These are phyloP conservation scores for Bruguiera hainesii DNA, from an alignment of 441 rosid species.

Conservation along the genomic window DNA sequence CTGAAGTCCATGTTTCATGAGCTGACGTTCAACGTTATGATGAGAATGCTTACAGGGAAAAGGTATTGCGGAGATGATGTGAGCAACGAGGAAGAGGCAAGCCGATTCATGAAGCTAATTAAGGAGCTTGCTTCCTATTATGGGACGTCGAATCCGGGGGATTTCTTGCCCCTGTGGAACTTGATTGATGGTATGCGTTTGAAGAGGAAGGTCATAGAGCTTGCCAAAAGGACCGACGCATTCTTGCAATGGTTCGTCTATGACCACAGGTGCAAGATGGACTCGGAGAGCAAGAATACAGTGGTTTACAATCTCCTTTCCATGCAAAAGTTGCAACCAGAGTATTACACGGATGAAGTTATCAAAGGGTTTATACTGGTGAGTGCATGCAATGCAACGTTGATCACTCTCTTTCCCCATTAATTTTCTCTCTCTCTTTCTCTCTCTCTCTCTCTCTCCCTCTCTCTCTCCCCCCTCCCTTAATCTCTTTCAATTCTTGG, in stretches of 20 bases:
- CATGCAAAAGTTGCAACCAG: constrained; percentile 29
- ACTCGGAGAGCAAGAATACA: constrained; percentile 9
- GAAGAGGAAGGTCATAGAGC: constrained; percentile 29
- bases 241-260: constrained; percentile 31
- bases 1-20: constrained; percentile 39
- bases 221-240: constrained; percentile 30
- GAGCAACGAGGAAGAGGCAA: constrained; percentile 37
- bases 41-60: constrained; percentile 51
- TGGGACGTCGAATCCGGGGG: constrained; percentile 37
- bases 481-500: too few species aligned
- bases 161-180: constrained; percentile 44
- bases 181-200: constrained; percentile 23
- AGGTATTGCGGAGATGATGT: constrained; percentile 38
- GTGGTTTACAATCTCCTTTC: constrained; percentile 31
- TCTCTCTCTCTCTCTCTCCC: too few species aligned
- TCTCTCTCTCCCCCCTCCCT: too few species aligned
- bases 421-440: too few species aligned
- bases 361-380: constrained; percentile 33
- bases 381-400: not conserved
- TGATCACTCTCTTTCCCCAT: too few species aligned
- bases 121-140: constrained; percentile 16
- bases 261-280: too few species aligned
- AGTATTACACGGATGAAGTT: constrained; percentile 28
- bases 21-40: constrained; percentile 42
- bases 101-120: constrained; percentile 30